Conservation (phyloP, 371 early-diverging fungal species). For the Phascolomyces articulosus region DNA sequence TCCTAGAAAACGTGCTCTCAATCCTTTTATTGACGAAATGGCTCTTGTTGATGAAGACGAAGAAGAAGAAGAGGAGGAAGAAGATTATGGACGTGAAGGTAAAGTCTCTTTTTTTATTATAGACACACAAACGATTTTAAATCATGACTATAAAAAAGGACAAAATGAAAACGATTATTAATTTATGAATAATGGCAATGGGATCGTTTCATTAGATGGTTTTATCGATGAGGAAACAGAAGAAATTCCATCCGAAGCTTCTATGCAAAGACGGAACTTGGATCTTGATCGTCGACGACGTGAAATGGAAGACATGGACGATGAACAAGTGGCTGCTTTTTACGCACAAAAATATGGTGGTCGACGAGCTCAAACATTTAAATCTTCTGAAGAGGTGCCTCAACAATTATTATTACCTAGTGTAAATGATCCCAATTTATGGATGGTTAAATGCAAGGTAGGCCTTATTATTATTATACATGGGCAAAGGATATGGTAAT, state of each 20-base stretch:
- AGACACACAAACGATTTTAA: too few species aligned
- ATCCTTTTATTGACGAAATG: constrained; percentile 63
- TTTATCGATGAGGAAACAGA: constrained; percentile 77
- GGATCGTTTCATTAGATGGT: too few species aligned
- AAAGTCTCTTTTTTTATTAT: constrained; percentile 3
- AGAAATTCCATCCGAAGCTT: constrained; percentile 64
- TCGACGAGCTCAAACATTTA: constrained; percentile 52
- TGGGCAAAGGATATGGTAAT: too few species aligned
- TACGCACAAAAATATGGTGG: constrained; percentile 83
- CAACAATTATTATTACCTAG: constrained; percentile 85
- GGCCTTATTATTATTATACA: too few species aligned
- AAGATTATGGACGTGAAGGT: constrained; percentile 72
- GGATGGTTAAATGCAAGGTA: constrained; percentile 91
- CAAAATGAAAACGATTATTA: too few species aligned
- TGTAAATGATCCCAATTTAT: constrained; percentile 91
- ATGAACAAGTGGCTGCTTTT: constrained; percentile 83
- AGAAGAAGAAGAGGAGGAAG: constrained; percentile 65
- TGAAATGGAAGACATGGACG: constrained; percentile 76
- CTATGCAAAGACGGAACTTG: constrained; percentile 53
- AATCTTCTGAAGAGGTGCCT: constrained; percentile 76
- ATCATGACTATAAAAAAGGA: not conserved
- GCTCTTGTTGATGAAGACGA: constrained; percentile 69
- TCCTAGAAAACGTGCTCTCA: constrained; percentile 48
- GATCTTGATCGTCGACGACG: constrained; percentile 72
- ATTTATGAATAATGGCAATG: too few species aligned